Evolutionary conservation across 345 rosid genomes (phyloP).

Genomic region (Sonneratia caseolaris): DNA sequence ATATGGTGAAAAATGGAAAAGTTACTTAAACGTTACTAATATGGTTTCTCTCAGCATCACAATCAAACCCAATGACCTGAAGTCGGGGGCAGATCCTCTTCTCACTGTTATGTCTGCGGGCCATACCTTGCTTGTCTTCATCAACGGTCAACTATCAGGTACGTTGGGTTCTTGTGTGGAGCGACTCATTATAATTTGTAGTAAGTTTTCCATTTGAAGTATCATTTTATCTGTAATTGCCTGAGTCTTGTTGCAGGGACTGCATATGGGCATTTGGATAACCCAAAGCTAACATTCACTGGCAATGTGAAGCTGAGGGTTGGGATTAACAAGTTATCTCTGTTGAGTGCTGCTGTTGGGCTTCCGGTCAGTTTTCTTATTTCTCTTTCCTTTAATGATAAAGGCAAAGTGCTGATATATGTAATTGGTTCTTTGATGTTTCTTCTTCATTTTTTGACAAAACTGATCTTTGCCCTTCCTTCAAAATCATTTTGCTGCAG

Average conservation of each 20-base stretch:
- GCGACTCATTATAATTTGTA: neutral
- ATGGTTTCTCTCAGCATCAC: slow-evolving; percentile 36
- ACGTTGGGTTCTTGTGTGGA: neutral
- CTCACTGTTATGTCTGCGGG: slow-evolving; percentile 71
- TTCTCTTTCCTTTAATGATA: neutral
- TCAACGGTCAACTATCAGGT: slow-evolving; percentile 61
- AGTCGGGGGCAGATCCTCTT: slow-evolving; percentile 54
- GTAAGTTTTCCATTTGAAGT: neutral
- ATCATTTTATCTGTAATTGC: neutral
- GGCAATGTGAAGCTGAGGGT: slow-evolving; percentile 59
- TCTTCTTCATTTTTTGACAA: neutral
- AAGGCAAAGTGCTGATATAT: neutral
- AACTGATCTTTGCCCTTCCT: neutral
- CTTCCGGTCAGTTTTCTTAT: slow-evolving; percentile 50
- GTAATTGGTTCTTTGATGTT: neutral
- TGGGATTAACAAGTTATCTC: slow-evolving; percentile 70
- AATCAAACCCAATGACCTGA: slow-evolving; percentile 44
- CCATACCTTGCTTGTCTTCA: slow-evolving; percentile 57
- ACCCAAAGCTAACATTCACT: slow-evolving; percentile 53
- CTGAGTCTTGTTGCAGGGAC: slow-evolving; percentile 37
- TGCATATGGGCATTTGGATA: slow-evolving; percentile 47
- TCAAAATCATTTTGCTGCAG: slow-evolving; percentile 24
- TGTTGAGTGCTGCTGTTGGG: slow-evolving; percentile 74
- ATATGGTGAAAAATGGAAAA: neutral
- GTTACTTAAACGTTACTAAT: neutral